Evolutionary conservation across 2,329 filamentous ascomycete species (phyloP), one percentile per base, ranked within the genome.

Genomic region (Chlorencoelia australis): DNA sequence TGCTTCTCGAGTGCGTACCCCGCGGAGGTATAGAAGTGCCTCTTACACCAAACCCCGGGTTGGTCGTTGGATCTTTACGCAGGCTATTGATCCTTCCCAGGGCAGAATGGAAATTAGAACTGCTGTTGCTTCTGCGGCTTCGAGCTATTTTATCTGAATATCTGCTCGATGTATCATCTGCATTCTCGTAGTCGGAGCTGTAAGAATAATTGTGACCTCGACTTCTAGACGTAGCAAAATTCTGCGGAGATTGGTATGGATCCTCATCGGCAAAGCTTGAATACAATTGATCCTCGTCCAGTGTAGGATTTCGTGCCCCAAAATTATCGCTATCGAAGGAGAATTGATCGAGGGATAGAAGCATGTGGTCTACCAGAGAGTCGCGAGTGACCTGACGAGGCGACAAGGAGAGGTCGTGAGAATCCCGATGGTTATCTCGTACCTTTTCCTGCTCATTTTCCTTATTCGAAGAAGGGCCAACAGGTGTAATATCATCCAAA

Each of bases 321-420:
- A 45, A 47, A 10, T 37, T 43, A 6, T 50, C 49, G 25, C 71
- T 66, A 29, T 60, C 67, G 49, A 73, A 68, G 26, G 75, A 79
- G 55, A 89, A 77, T 59, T 89, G 82, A 61, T 94, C 89, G 46
- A 98, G 78, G 26, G 88, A 94, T 47, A 91, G 69, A 42, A 96
- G 76, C 81, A 98, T 91, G 60, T 95, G 94, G 60, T 91, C 82
- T 41, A 98, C 86, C 48, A 98, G 78, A 22, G 88, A 95, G 55
- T 94, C 85, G 49, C 89, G 78, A 26, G 83, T 85, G 45, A 84
- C 76, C 56, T 84, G 75, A 43, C 79, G 70, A 32, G 82, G 75
- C 33, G 79, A 79, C 51, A 94, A 69, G 40, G 84, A 88, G 44
- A 95, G 70, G 59, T 94, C 88, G 66, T 95, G 88, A 9, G 52